A percentile compares a stretch with the other conserved stretches of the same genome.
Conservation (phyloP, 2,329 filamentous ascomycete genomes). For the Clathrospora elynae region DNA sequence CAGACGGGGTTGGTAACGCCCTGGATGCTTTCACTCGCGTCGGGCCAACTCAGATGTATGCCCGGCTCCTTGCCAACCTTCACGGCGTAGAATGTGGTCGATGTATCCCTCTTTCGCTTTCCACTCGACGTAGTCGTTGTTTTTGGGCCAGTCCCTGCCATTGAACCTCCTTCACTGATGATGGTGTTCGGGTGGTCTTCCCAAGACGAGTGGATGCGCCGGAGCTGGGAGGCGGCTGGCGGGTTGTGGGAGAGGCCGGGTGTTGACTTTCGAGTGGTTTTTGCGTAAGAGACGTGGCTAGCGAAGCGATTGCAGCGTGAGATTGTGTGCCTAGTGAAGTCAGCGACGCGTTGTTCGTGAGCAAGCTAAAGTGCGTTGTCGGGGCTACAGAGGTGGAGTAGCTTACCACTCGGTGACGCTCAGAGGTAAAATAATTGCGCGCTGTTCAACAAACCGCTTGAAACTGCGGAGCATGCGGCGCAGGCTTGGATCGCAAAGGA, state of each 20-base stretch:
- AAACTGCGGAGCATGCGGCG: conserved; percentile 18
- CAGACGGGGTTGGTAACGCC: conserved; percentile 56
- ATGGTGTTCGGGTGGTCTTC: conserved; percentile 6
- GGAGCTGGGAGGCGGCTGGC: not conserved
- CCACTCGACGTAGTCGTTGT: conserved; percentile 43
- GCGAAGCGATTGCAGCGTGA: not conserved
- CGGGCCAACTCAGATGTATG: conserved; percentile 67
- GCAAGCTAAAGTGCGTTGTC: not conserved
- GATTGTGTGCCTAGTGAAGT: not conserved
- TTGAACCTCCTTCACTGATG: conserved; percentile 12
- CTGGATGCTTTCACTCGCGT: conserved; percentile 65
- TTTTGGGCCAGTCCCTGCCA: conserved; percentile 28
- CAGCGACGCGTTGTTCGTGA: not conserved
- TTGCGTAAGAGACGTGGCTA: not conserved
- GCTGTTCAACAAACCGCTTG: conserved; percentile 7
- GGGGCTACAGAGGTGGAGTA: not conserved
- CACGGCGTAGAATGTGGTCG: conserved; percentile 67
- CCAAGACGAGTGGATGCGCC: conserved; percentile 7
- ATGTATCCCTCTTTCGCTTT: conserved; percentile 61
- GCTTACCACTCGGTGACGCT: conserved; percentile 15
- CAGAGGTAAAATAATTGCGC: conserved; percentile 4
- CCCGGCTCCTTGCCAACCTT: conserved; percentile 64
- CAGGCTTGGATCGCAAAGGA: not conserved
- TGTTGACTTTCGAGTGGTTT: not conserved
- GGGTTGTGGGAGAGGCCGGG: not conserved